phyloP scores from a whole-genome alignment of 208 protist genomes.

The Tritrichomonas musculus region DNA sequence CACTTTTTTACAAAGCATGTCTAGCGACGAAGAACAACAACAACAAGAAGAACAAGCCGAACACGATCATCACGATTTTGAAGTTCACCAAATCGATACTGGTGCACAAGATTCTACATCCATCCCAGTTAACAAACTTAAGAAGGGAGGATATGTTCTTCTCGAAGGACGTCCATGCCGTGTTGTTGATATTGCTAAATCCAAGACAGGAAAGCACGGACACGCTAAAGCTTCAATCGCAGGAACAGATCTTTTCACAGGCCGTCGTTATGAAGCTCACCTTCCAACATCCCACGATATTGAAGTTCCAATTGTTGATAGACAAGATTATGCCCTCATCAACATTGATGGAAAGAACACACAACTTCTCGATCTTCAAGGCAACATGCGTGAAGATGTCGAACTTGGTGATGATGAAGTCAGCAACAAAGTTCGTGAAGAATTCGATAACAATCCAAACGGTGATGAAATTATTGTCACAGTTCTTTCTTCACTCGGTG shows the following conservation, averaged over 20 bases:
- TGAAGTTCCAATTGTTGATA: conserved; percentile 80
- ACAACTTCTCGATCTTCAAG: background rate
- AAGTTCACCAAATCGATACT: background rate
- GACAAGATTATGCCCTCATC: conserved; percentile 76
- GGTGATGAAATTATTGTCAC: background rate
- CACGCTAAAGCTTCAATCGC: conserved; percentile 93
- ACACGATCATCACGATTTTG: background rate
- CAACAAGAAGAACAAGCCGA: too few species aligned
- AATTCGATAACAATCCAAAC: background rate
- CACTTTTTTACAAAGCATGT: too few species aligned
- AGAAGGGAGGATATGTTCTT: conserved; percentile 65
- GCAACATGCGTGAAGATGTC: conserved; percentile 6
- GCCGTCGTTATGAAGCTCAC: conserved; percentile 92
- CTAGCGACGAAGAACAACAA: too few species aligned
- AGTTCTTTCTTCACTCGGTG: background rate
- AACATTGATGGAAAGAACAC: conserved; percentile 61
- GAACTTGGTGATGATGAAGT: conserved; percentile 25
- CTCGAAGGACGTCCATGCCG: conserved; percentile 80
- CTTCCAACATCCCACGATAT: conserved; percentile 91
- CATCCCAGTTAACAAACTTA: conserved; percentile 31
- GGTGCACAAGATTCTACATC: background rate
- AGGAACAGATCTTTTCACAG: conserved; percentile 93
- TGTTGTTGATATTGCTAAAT: conserved; percentile 83
- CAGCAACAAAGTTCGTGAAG: background rate
- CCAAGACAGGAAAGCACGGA: conserved; percentile 97